Percentiles rank a stretch among this genome's conserved stretches.
phyloP scores from a whole-genome alignment of 176 grass and related monocot genomes.

The Typha latifolia region DNA sequence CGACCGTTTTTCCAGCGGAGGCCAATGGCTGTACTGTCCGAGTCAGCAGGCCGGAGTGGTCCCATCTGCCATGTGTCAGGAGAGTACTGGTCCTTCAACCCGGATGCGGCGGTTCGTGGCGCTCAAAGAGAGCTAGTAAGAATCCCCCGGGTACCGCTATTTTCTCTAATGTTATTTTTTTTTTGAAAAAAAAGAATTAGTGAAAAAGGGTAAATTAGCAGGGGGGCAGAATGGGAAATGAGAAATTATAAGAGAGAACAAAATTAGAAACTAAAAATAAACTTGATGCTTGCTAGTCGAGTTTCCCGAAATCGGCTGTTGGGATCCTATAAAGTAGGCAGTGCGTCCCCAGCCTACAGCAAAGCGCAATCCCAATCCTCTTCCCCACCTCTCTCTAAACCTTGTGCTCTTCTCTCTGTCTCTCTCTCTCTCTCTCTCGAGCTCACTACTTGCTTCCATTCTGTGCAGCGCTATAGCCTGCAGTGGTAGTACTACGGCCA shows the following conservation, averaged over 20 bases:
- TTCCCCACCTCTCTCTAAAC: neutral
- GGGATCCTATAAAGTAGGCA: conserved; percentile 51
- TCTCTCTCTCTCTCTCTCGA: conserved; percentile 3
- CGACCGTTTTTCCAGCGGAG: neutral
- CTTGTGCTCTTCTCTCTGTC: neutral
- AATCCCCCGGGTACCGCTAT: neutral
- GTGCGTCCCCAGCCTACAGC: conserved; percentile 4
- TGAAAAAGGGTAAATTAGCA: neutral
- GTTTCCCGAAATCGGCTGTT: conserved; percentile 32
- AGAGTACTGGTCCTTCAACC: neutral
- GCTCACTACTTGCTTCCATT: neutral
- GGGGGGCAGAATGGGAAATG: neutral
- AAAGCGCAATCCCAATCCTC: neutral
- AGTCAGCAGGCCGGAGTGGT: neutral
- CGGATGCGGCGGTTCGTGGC: neutral
- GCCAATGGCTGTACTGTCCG: conserved; percentile 1
- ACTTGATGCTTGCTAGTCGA: neutral
- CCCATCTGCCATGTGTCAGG: neutral
- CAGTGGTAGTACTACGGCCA: neutral
- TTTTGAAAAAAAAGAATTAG: neutral
- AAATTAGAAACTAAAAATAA: conserved; percentile 8
- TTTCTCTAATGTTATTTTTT: neutral
- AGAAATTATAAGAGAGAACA: neutral
- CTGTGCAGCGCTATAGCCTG: neutral
- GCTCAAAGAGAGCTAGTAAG: no score